These are phyloP conservation scores for Corynascus novoguineensis DNA, from an alignment of 495 filamentous ascomycete species.

Conservation along the genomic window DNA sequence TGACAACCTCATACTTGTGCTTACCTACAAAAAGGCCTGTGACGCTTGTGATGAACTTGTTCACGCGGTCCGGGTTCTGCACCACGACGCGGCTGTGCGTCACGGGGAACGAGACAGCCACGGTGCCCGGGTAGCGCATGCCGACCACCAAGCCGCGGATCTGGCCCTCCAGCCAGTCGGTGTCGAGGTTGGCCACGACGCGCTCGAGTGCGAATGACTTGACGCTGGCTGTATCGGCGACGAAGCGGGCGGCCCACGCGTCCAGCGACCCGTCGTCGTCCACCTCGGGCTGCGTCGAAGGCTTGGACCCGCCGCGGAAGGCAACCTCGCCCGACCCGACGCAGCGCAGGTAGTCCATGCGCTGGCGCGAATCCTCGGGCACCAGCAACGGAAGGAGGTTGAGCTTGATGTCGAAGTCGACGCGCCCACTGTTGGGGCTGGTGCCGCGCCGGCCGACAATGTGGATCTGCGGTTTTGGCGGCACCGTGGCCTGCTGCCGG, in stretches of 20 bases:
- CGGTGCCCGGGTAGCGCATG: slow-evolving; percentile 44
- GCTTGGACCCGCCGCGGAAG: slow-evolving; percentile 41
- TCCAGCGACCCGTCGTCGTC: slow-evolving; percentile 37
- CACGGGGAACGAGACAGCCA: slow-evolving; percentile 46
- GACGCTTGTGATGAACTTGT: slow-evolving; percentile 41
- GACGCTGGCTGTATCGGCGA: slow-evolving; percentile 41
- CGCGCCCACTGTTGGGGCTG: slow-evolving; percentile 9
- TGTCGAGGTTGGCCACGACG: slow-evolving; percentile 47
- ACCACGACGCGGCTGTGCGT: slow-evolving; percentile 45
- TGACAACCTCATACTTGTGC: slow-evolving; percentile 46
- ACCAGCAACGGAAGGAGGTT: slow-evolving; percentile 50
- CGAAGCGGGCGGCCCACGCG: slow-evolving; percentile 44
- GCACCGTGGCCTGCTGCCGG: slow-evolving; percentile 42
- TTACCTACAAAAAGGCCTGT: slow-evolving; percentile 40
- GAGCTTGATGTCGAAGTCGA: slow-evolving; percentile 48
- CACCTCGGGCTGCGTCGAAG: slow-evolving; percentile 34
- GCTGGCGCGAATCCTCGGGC: slow-evolving; percentile 30
- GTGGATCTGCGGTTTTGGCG: slow-evolving; percentile 48
- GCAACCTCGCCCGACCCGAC: slow-evolving; percentile 45
- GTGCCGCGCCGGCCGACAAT: slow-evolving; percentile 36
- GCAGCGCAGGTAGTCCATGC: slow-evolving; percentile 50
- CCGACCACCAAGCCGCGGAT: slow-evolving; percentile 42
- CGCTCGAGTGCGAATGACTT: slow-evolving; percentile 49
- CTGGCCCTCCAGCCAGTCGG: slow-evolving; percentile 47
- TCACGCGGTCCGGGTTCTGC: slow-evolving; percentile 44